These are phyloP conservation scores for Cyclanthera cordifolia DNA, from an alignment of 306 rosid genomes.

Conservation along the genomic window DNA sequence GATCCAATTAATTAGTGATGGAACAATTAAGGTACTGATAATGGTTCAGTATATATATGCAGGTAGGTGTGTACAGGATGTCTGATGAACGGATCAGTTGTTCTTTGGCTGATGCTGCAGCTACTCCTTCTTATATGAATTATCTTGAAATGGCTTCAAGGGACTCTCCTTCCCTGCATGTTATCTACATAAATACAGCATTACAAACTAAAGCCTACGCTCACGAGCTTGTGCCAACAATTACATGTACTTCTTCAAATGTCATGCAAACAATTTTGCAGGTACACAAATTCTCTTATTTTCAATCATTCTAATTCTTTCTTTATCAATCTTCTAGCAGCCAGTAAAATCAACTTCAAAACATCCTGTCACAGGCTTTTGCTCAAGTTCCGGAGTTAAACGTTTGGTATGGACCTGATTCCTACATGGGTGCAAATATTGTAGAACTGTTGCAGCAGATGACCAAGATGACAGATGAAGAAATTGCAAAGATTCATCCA, in stretches of 20 bases:
- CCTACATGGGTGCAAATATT: slow-evolving; percentile 99
- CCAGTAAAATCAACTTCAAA: slow-evolving; percentile 7
- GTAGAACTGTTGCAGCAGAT: slow-evolving; percentile 65
- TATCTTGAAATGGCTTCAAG: slow-evolving; percentile 72
- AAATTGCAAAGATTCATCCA: slow-evolving; percentile 66
- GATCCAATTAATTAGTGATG: neutral
- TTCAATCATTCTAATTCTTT: slow-evolving; percentile 1
- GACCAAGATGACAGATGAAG: slow-evolving; percentile 76
- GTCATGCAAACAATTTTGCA: slow-evolving; percentile 87
- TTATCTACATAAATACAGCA: slow-evolving; percentile 78
- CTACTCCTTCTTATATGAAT: slow-evolving; percentile 57
- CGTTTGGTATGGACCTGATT: slow-evolving; percentile 90
- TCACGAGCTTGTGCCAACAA: slow-evolving; percentile 94
- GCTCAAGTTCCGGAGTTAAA: slow-evolving; percentile 75
- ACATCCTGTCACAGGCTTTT: slow-evolving; percentile 49
- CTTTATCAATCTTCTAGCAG: slow-evolving; percentile 4
- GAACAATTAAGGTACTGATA: neutral
- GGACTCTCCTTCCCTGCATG: slow-evolving; percentile 69
- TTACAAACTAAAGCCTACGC: slow-evolving; percentile 90
- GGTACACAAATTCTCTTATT: slow-evolving; percentile 31
- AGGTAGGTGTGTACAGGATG: slow-evolving; percentile 92
- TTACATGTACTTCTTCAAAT: slow-evolving; percentile 95
- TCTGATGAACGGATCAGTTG: slow-evolving; percentile 78
- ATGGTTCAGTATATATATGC: slow-evolving; percentile 23
- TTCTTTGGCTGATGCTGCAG: slow-evolving; percentile 95